These are phyloP conservation scores for Inonotus hispidus DNA, from an alignment of 1,284 basidiomycete species.

Conservation along the genomic window DNA sequence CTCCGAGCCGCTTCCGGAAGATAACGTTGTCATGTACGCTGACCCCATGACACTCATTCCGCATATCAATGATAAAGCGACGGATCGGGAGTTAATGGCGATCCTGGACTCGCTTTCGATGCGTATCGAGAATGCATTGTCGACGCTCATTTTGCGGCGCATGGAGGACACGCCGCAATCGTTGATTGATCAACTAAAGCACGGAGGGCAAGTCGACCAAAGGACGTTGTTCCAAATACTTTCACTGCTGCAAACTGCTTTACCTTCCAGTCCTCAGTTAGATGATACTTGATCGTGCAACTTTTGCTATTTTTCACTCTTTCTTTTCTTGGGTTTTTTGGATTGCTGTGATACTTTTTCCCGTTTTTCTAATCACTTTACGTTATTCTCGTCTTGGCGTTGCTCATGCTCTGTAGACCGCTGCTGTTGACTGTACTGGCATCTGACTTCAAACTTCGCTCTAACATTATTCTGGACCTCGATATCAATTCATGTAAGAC, in stretches of 20 bases:
- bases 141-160: conserved; percentile 42
- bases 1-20: conserved; percentile 29
- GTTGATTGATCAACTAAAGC: conserved; percentile 28
- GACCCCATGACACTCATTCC: conserved; percentile 70
- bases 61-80: conserved; percentile 63
- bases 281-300: conserved; percentile 6
- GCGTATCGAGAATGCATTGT: conserved; percentile 78
- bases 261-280: conserved; percentile 8
- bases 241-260: conserved; percentile 6
- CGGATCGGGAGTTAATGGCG: conserved; percentile 70
- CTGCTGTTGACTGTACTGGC: conserved; percentile 5
- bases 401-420: conserved; percentile 3
- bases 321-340: conserved; percentile 1
- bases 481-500: conserved; percentile 1
- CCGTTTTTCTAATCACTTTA: background rate
- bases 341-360: background rate
- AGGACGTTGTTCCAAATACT: conserved; percentile 38
- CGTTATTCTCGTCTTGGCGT: background rate
- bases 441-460: background rate
- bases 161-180: conserved; percentile 22
- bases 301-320: background rate
- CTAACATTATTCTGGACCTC: conserved; percentile 5
- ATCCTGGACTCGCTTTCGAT: conserved; percentile 72
- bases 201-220: conserved; percentile 37
- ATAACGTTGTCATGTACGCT: conserved; percentile 41